Base-by-base conservation (phyloP, 2,329 filamentous ascomycete genomes). In the Penicillium sp. region DNA sequence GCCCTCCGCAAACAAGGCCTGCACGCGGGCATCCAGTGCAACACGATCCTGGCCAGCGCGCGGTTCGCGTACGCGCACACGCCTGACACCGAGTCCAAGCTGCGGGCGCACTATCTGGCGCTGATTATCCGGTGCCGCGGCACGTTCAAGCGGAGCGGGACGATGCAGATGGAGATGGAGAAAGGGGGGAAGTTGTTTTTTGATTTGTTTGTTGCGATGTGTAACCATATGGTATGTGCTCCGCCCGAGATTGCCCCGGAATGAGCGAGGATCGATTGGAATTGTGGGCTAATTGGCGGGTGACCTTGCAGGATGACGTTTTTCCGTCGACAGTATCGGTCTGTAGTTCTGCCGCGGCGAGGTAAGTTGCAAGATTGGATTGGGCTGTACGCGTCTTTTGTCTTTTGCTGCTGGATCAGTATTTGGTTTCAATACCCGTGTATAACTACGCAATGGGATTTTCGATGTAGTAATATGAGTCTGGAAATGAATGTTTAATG, bases 151-250 rank as follows among this genome's bases (percentile, higher is more conserved):
- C 78, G 87, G 39, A 94, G 88, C 67, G 88, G 89, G 39, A 95
- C 89, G 3, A 94, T 95, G 89, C 90, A 95, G 69, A 80, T 87
- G 53, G 89, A 95, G 71, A 95, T 96, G 89, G 86, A 86, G 64
- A 80, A 81, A 47, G 90, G 90, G 18, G 87, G 87, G 38, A 86
- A 86, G 59, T 74, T 94, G 43, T 95, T 94, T 72, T 96, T 95
- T 62, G 90, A 95, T 62, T 74, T 95, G 30, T 96, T 95, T 63
- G 90, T 95, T 35, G 88, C 90, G 13, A 80, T 95, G 69, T 89
- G 86, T 69, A 94, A 95, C 63, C 87, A 94, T 61, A 86, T 94
- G 60, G 87, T 75, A 81, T 63, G 84, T 67, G n/a, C n/a, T n/a
- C n/a, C n/a, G n/a, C n/a, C n/a, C n/a, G n/a, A n/a, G n/a, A n/a